A percentile compares a stretch with the other conserved stretches of the same genome.
These are phyloP conservation scores for Lachnellula occidentalis DNA, from an alignment of 2,329 filamentous ascomycete genomes.

Conservation along the genomic window DNA sequence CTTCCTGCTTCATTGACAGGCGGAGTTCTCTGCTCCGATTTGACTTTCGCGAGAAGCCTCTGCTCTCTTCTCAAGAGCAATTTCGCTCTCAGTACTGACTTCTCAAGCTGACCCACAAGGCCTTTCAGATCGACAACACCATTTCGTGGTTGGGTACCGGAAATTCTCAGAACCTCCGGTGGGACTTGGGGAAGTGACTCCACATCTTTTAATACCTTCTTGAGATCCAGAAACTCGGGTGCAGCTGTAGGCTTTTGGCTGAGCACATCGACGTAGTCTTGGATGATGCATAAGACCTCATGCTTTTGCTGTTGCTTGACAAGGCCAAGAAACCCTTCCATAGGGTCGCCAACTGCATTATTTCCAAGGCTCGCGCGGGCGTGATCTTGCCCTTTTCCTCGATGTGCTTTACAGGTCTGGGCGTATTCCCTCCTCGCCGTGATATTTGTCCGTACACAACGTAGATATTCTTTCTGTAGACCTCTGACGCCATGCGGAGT, in stretches of 20 bases:
- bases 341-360: slow-evolving; percentile 17
- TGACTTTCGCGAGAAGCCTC: slow-evolving; percentile 44
- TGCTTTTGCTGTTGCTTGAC: slow-evolving; percentile 48
- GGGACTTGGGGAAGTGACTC: slow-evolving; percentile 26
- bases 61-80: slow-evolving; percentile 52
- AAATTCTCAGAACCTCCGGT: slow-evolving; percentile 20
- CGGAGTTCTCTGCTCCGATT: slow-evolving; percentile 1
- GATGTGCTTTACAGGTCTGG: slow-evolving; percentile 21
- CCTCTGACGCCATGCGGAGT: slow-evolving; percentile 39
- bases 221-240: slow-evolving; percentile 42
- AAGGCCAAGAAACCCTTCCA: slow-evolving; percentile 48
- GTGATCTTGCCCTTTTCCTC: slow-evolving; percentile 5
- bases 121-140: slow-evolving; percentile 40
- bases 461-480: slow-evolving; percentile 49
- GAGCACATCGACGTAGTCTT: slow-evolving; percentile 46
- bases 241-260: slow-evolving; percentile 47
- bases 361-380: slow-evolving; percentile 14
- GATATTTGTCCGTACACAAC: slow-evolving; percentile 47
- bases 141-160: slow-evolving; percentile 18
- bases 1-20: slow-evolving; percentile 7
- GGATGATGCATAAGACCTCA: slow-evolving; percentile 44
- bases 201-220: slow-evolving; percentile 18
- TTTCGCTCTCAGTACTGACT: slow-evolving; percentile 53
- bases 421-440: slow-evolving; percentile 45
- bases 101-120: slow-evolving; percentile 49